These are phyloP conservation scores for Vigna nakashimae DNA, from an alignment of 306 rosid genomes.

Conservation along the genomic window DNA sequence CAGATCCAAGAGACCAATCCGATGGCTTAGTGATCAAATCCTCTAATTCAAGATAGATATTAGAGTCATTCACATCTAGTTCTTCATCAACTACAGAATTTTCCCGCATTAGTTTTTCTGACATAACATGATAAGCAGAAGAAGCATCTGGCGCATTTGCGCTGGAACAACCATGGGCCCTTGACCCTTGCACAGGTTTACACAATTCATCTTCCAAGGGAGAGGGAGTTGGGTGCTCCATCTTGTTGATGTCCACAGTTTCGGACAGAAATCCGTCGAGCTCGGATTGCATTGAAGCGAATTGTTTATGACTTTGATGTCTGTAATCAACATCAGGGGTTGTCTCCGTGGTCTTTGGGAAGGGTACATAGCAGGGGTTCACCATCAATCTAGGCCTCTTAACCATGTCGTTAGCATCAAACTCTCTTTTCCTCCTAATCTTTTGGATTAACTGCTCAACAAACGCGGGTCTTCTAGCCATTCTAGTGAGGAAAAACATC, in stretches of 20 bases:
- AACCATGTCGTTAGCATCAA: constrained; percentile 51
- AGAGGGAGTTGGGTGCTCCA: constrained; percentile 34
- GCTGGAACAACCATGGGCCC: constrained; percentile 15
- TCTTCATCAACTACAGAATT: constrained; percentile 57
- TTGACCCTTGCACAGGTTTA: constrained; percentile 40
- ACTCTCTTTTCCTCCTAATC: constrained; percentile 53
- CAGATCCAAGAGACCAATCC: constrained; percentile 66
- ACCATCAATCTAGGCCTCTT: constrained; percentile 68
- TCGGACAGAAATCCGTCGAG: constrained; percentile 51
- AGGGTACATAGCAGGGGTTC: constrained; percentile 43
- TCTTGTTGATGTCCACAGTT: constrained; percentile 18
- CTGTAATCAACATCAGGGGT: constrained; percentile 41
- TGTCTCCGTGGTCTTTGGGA: constrained; percentile 33
- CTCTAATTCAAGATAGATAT: constrained; percentile 76
- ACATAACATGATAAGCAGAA: constrained; percentile 61
- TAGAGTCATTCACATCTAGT: constrained; percentile 62
- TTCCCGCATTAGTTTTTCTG: constrained; percentile 58
- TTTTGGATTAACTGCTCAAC: constrained; percentile 59
- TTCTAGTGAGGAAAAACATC: constrained; percentile 68
- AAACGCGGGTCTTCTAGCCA: constrained; percentile 53
- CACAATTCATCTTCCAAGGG: constrained; percentile 47
- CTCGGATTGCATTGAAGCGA: constrained; percentile 48
- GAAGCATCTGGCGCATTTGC: constrained; percentile 39
- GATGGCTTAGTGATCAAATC: constrained; percentile 72
- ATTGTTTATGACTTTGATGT: constrained; percentile 45